Evolutionary conservation across 129 eudicot species (phyloP).

Genomic region (Ambrosia artemisiifolia): DNA sequence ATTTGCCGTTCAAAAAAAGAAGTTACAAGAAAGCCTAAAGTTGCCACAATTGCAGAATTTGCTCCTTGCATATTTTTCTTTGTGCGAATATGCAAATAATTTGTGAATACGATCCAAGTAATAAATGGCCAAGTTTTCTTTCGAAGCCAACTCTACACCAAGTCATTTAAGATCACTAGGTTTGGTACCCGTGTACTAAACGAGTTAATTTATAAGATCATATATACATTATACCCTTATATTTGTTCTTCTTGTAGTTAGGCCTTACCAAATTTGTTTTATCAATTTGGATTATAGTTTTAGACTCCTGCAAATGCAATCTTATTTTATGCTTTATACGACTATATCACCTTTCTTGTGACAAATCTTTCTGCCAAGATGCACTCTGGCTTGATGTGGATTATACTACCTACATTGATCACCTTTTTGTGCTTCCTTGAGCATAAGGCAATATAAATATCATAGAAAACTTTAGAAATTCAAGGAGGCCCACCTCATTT

Average conservation of each 20-base stretch:
- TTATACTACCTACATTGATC: background rate
- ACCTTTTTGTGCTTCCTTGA: conserved; percentile 28
- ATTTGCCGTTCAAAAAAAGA: no score
- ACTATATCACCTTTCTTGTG: conserved; percentile 22
- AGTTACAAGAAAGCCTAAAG: no score
- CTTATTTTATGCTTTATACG: conserved; percentile 17
- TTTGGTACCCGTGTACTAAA: no score
- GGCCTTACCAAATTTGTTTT: background rate
- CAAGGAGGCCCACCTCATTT: conserved; percentile 45
- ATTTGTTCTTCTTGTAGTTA: background rate
- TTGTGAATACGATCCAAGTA: no score
- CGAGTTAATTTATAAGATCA: background rate
- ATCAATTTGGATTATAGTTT: background rate
- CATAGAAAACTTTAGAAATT: conserved; percentile 29
- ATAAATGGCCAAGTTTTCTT: no score
- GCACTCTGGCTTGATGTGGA: conserved; percentile 27
- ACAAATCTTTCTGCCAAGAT: conserved; percentile 14
- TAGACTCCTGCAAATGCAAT: background rate
- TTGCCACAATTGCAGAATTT: no score
- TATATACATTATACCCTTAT: background rate
- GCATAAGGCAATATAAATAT: conserved; percentile 14
- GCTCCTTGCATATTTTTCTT: no score
- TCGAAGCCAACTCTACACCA: no score
- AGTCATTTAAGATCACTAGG: no score
- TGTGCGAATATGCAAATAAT: no score